A percentile compares a stretch with the other conserved stretches of the same genome.
Evolutionary conservation across 345 rosid genomes (phyloP).

Genomic region (Physaria fendleri): DNA sequence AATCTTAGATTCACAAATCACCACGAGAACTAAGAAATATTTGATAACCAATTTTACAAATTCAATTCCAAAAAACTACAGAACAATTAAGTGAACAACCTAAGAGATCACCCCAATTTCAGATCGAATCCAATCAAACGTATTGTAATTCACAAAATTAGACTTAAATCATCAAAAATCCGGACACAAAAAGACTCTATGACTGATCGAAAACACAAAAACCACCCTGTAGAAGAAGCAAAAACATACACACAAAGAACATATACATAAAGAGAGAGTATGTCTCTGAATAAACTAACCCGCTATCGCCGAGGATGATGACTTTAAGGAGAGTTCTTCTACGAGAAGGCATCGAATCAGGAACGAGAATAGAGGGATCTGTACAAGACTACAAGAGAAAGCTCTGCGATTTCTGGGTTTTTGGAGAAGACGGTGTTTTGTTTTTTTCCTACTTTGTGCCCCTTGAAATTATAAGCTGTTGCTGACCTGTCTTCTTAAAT

Average conservation of each 20-base stretch:
- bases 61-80: background rate
- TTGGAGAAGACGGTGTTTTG: background rate
- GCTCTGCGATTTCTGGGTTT: conserved; percentile 12
- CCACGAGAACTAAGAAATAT: background rate
- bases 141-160: background rate
- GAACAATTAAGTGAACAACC: background rate
- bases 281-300: conserved; percentile 36
- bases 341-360: conserved; percentile 67
- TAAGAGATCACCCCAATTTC: background rate
- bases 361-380: conserved; percentile 13
- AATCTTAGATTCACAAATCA: background rate
- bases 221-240: background rate
- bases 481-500: conserved; percentile 12
- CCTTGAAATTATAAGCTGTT: background rate
- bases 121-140: conserved; percentile 1
- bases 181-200: background rate
- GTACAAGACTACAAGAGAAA: background rate
- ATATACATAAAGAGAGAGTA: background rate
- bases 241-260: background rate
- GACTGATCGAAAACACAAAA: background rate
- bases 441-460: background rate
- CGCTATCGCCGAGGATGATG: conserved; percentile 98
- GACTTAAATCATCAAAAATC: background rate
- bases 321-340: conserved; percentile 88
- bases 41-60: background rate